These are phyloP conservation scores for Aspergillus nidulans DNA, from an alignment of 495 filamentous ascomycete species.

Conservation along the genomic window DNA sequence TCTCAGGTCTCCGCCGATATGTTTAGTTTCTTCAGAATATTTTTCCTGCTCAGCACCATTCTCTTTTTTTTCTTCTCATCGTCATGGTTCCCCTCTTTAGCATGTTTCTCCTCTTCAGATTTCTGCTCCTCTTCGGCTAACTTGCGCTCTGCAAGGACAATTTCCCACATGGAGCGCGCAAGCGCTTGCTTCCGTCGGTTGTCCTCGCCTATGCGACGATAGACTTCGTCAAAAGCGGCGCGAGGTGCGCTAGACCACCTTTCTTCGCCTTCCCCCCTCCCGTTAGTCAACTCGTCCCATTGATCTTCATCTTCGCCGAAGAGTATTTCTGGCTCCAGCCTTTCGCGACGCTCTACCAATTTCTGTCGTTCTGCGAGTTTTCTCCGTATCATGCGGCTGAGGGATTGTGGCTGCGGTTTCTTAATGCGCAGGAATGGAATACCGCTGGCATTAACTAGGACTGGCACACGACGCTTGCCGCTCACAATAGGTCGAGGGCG, in stretches of 20 bases:
- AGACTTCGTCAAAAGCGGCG: constrained; percentile 16
- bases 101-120: not conserved
- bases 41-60: not conserved
- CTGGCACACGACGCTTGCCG: constrained; percentile 56
- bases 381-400: constrained; percentile 53
- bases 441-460: constrained; percentile 51
- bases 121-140: constrained; percentile 29
- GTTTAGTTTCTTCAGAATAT: no score
- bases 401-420: constrained; percentile 60
- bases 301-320: constrained; percentile 54
- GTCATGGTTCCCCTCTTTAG: not conserved
- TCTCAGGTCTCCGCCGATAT: not conserved
- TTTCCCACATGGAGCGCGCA: constrained; percentile 38
- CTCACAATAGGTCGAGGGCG: constrained; percentile 44
- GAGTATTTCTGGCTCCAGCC: constrained; percentile 29
- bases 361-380: constrained; percentile 44
- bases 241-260: constrained; percentile 24
- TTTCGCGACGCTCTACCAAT: constrained; percentile 25
- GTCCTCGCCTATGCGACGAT: constrained; percentile 17
- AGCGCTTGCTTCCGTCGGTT: constrained; percentile 27
- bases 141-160: constrained; percentile 40
- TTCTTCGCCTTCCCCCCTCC: constrained; percentile 16
- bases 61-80: no score
- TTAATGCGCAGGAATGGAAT: constrained; percentile 67
- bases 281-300: constrained; percentile 46